Percentiles rank a stretch among this genome's conserved stretches.
phyloP scores from a whole-genome alignment of 306 rosid species.

The Delonix regia region DNA sequence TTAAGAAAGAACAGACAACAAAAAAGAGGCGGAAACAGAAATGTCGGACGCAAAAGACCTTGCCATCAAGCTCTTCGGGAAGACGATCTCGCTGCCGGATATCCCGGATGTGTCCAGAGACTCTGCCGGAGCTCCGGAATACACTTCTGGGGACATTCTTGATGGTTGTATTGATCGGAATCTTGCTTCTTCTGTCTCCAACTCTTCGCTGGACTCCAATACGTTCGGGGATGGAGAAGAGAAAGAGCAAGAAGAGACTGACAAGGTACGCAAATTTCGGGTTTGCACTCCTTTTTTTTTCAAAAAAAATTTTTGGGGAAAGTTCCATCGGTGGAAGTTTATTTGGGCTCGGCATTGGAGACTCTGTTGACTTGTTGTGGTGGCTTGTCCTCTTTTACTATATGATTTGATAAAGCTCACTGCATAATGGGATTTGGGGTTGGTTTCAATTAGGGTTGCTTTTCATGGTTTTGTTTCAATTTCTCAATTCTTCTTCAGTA shows the following conservation, averaged over 20 bases:
- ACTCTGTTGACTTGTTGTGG: slow-evolving; percentile 37
- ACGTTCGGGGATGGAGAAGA: slow-evolving; percentile 42
- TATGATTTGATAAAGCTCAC: background rate
- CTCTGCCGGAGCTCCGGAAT: slow-evolving; percentile 16
- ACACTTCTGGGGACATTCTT: slow-evolving; percentile 14
- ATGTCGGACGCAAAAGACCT: slow-evolving; percentile 64
- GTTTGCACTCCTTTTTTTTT: background rate
- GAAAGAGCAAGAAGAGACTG: slow-evolving; percentile 7
- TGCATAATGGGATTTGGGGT: slow-evolving; percentile 23
- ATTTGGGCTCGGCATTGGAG: slow-evolving; percentile 35
- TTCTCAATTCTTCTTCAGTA: background rate
- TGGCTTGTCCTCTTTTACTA: slow-evolving; percentile 12
- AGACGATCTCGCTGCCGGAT: slow-evolving; percentile 67
- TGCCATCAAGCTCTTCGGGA: slow-evolving; percentile 78
- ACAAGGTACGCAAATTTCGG: slow-evolving; percentile 26
- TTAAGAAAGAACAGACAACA: no score
- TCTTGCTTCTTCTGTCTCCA: slow-evolving; percentile 30
- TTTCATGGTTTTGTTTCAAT: slow-evolving; percentile 30
- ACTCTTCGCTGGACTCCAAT: slow-evolving; percentile 35
- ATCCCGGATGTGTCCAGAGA: slow-evolving; percentile 13
- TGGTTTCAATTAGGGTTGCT: slow-evolving; percentile 25
- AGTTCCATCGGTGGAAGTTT: slow-evolving; percentile 27
- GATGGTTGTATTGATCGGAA: slow-evolving; percentile 30
- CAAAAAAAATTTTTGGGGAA: slow-evolving; percentile 29
- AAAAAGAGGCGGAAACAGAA: slow-evolving; percentile 3